Percentiles rank a stretch among this genome's conserved stretches.
Evolutionary conservation across 2,329 filamentous ascomycete genomes (phyloP).

Genomic region (Bipolaris cookei): DNA sequence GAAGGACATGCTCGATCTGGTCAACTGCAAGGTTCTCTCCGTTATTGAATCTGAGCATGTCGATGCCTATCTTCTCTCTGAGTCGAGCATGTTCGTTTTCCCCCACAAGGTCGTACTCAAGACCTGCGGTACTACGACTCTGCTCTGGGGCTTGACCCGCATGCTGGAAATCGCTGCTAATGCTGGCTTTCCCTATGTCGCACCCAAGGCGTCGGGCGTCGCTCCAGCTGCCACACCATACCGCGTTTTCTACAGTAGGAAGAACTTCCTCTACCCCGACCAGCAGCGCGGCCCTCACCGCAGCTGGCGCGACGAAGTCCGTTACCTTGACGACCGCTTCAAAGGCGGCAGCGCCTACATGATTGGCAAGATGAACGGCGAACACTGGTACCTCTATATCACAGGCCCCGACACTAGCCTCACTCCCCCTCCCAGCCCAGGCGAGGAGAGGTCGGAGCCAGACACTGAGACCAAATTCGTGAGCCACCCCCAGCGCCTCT

Average conservation of each 20-base stretch:
- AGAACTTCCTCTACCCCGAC: conserved; percentile 96
- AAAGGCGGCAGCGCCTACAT: conserved; percentile 94
- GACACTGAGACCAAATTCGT: conserved; percentile 66
- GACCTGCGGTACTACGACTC: conserved; percentile 95
- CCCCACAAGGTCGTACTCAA: conserved; percentile 99
- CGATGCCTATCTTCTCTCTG: conserved; percentile 94
- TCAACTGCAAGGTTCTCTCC: conserved; percentile 98
- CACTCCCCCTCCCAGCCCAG: conserved; percentile 82
- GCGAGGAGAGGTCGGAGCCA: conserved; percentile 51
- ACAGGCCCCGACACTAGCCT: conserved; percentile 81
- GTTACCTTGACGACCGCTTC: conserved; percentile 90
- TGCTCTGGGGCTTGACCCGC: conserved; percentile 86
- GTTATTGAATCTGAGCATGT: conserved; percentile 91
- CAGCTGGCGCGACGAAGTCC: conserved; percentile 97
- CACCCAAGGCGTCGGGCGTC: conserved; percentile 70
- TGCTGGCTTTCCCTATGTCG: conserved; percentile 86
- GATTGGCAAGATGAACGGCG: conserved; percentile 99
- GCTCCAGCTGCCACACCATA: conserved; percentile 84
- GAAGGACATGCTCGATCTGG: conserved; percentile 96
- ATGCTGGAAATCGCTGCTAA: conserved; percentile 92
- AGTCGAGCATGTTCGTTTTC: conserved; percentile 99
- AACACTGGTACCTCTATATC: conserved; percentile 98
- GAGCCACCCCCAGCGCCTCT: conserved; percentile 64
- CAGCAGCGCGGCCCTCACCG: conserved; percentile 92
- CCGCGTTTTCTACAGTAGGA: conserved; percentile 97